Conservation (phyloP, 176 grass and related monocot species). For the Neostapfia colusana region DNA sequence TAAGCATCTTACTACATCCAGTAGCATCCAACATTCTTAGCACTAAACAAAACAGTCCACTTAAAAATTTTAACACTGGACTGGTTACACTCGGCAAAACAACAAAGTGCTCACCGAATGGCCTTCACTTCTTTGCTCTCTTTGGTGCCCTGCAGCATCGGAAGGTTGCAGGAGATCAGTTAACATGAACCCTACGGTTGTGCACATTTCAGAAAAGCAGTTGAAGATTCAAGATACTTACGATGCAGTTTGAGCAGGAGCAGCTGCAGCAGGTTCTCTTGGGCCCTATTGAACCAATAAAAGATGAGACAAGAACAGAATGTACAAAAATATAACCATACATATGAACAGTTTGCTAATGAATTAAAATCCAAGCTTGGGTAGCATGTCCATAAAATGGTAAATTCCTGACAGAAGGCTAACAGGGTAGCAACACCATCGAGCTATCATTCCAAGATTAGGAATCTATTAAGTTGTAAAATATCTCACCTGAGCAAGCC, state of each 20-base stretch:
- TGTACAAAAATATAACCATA: too few relatives aligned
- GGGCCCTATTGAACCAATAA: slow-evolving; percentile 42
- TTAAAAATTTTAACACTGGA: slow-evolving; percentile 49
- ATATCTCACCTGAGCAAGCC: slow-evolving; percentile 60
- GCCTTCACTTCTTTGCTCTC: slow-evolving; percentile 60
- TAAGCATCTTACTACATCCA: too few relatives aligned
- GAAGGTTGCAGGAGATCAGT: not conserved
- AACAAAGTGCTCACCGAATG: slow-evolving; percentile 22
- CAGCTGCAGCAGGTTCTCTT: slow-evolving; percentile 31
- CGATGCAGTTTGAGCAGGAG: slow-evolving; percentile 39
- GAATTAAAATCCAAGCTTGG: not conserved
- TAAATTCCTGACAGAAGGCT: too few relatives aligned
- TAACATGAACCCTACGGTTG: not conserved
- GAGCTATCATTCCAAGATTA: not conserved
- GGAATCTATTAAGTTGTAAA: not conserved
- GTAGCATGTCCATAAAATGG: not conserved
- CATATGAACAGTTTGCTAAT: too few relatives aligned
- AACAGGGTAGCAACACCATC: too few relatives aligned
- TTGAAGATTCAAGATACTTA: not conserved
- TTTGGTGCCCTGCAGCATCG: slow-evolving; percentile 43
- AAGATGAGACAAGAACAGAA: not conserved
- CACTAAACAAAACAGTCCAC: slow-evolving; percentile 42
- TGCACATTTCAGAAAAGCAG: not conserved
- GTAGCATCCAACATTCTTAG: not conserved
- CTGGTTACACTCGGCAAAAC: slow-evolving; percentile 26